These are phyloP conservation scores for Elongisporangium prolatum DNA, from an alignment of 352 stramenopile genomes.

Conservation along the genomic window DNA sequence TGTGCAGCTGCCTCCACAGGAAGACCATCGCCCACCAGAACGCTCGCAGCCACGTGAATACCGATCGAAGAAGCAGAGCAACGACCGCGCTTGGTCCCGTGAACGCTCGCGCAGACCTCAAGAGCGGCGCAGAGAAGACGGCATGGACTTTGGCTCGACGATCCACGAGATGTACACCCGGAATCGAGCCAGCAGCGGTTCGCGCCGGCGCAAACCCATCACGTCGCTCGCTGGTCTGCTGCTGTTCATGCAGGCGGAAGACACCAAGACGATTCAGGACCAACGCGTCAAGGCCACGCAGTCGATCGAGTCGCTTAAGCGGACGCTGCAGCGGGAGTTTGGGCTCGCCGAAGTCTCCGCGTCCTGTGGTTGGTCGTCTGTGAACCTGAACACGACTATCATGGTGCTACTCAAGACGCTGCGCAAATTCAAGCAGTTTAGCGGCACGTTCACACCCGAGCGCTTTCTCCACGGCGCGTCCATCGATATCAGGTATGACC, in stretches of 20 bases:
- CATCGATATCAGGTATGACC: slow-evolving; percentile 35
- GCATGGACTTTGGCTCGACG: slow-evolving; percentile 56
- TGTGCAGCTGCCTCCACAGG: slow-evolving; percentile 16
- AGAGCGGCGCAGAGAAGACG: slow-evolving; percentile 9
- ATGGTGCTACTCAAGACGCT: slow-evolving; percentile 60
- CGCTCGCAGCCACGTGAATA: not conserved
- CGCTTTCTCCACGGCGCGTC: slow-evolving; percentile 27
- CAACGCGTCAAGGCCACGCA: slow-evolving; percentile 37
- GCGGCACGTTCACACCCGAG: slow-evolving; percentile 25
- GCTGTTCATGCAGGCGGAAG: slow-evolving; percentile 29
- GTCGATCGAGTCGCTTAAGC: slow-evolving; percentile 50
- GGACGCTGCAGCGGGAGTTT: slow-evolving; percentile 47
- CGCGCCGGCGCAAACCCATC: slow-evolving; percentile 29
- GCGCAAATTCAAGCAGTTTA: slow-evolving; percentile 32
- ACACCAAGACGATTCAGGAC: slow-evolving; percentile 29
- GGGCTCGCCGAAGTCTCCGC: slow-evolving; percentile 34
- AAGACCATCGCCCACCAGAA: slow-evolving; percentile 4
- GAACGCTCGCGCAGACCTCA: not conserved
- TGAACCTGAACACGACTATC: slow-evolving; percentile 54
- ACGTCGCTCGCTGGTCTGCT: slow-evolving; percentile 32
- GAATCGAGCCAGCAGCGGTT: slow-evolving; percentile 11
- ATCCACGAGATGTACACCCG: slow-evolving; percentile 39
- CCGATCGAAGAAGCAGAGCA: not conserved
- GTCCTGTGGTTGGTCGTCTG: slow-evolving; percentile 53
- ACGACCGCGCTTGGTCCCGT: not conserved